Evolutionary conservation across 164 flowering plant species (phyloP).

Genomic region (Stephania cephalantha): DNA sequence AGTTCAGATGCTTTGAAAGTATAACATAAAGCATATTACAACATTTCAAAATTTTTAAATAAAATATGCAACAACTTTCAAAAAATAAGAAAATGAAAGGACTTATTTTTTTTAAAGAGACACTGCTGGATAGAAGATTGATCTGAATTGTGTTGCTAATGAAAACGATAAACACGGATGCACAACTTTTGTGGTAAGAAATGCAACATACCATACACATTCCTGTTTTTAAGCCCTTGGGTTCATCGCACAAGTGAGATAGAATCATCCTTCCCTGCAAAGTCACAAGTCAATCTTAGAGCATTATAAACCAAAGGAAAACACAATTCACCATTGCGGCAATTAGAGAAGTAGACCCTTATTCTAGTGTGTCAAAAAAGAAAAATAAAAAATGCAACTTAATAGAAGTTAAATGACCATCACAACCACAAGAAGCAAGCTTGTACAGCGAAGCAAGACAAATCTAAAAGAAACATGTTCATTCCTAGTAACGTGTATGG

Average conservation of each 20-base stretch:
- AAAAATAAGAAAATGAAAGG: background rate
- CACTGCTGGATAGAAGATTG: background rate
- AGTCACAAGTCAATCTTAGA: conserved; percentile 9
- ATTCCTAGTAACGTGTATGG: background rate
- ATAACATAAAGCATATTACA: background rate
- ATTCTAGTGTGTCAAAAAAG: no score
- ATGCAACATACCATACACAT: conserved; percentile 75
- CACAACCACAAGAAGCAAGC: background rate
- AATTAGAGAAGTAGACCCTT: background rate
- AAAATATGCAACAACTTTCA: background rate
- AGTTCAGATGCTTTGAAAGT: background rate
- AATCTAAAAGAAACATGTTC: background rate
- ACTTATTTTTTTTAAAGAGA: no score
- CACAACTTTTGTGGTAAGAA: background rate
- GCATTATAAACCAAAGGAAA: background rate
- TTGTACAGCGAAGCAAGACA: background rate
- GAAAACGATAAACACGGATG: background rate
- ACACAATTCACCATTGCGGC: background rate
- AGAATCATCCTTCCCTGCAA: conserved; percentile 96
- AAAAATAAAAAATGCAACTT: background rate
- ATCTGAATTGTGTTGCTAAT: background rate
- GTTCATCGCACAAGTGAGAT: conserved; percentile 97
- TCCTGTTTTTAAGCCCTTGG: conserved; percentile 95
- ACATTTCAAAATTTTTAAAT: background rate
- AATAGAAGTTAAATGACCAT: background rate